Conservation (phyloP, 2,329 filamentous ascomycete genomes). For the Fusarium sp. region DNA sequence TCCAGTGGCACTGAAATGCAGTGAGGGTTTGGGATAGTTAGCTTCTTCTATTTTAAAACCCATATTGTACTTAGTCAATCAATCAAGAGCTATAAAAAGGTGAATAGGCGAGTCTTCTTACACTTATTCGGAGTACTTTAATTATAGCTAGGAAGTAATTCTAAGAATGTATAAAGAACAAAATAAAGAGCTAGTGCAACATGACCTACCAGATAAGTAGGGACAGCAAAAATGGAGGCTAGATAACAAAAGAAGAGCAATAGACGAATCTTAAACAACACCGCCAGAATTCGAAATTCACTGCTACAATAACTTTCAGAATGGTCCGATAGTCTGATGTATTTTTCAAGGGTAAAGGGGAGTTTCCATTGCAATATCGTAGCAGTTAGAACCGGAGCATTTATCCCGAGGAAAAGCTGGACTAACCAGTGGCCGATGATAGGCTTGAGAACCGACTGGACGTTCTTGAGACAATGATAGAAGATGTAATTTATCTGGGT, state of each 20-base stretch:
- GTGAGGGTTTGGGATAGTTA: too few relatives aligned
- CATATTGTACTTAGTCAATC: too few relatives aligned
- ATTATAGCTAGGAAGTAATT: background rate
- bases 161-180: background rate
- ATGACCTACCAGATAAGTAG: background rate
- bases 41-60: too few relatives aligned
- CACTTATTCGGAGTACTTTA: too few relatives aligned
- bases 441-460: background rate
- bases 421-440: too few relatives aligned
- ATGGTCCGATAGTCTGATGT: background rate
- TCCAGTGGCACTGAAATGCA: too few relatives aligned
- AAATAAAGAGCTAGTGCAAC: background rate
- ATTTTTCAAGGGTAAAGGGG: background rate
- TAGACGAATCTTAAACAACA: background rate
- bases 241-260: background rate
- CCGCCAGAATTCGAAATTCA: background rate
- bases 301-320: background rate
- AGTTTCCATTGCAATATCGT: background rate
- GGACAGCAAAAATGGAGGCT: background rate
- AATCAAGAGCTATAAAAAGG: too few relatives aligned
- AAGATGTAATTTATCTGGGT: background rate
- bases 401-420: too few relatives aligned
- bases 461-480: background rate
- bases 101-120: background rate
- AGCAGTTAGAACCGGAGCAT: background rate